Conservation (phyloP, 768 basidiomycete genomes). For the Phaffia australis region DNA sequence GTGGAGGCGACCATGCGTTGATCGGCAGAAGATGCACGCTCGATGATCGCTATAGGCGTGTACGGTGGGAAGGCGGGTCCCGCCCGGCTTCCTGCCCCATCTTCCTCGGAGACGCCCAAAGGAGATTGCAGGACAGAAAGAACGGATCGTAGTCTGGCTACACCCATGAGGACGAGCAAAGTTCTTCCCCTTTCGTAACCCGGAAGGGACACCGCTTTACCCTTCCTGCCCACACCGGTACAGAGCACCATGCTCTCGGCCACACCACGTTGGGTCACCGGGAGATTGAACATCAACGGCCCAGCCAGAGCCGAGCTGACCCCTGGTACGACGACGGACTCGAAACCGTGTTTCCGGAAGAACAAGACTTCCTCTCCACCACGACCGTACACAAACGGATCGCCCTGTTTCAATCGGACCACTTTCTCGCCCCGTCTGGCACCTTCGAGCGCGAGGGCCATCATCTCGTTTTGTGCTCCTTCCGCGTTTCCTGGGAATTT, state of each 20-base stretch:
- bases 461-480: slow-evolving; percentile 85
- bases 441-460: slow-evolving; percentile 77
- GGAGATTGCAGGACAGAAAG: slow-evolving; percentile 48
- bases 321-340: slow-evolving; percentile 76
- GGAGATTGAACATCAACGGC: slow-evolving; percentile 79
- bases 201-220: slow-evolving; percentile 71
- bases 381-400: slow-evolving; percentile 87
- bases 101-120: slow-evolving; percentile 22
- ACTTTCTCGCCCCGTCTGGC: slow-evolving; percentile 71
- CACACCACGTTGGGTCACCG: slow-evolving; percentile 89
- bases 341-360: slow-evolving; percentile 76
- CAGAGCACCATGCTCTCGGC: slow-evolving; percentile 81
- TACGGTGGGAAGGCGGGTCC: slow-evolving; percentile 59
- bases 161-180: slow-evolving; percentile 84
- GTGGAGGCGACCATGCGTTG: slow-evolving; percentile 76
- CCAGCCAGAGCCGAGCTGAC: slow-evolving; percentile 81
- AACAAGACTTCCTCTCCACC: slow-evolving; percentile 89
- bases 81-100: slow-evolving; percentile 40
- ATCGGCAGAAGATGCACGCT: slow-evolving; percentile 87
- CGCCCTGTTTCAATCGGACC: slow-evolving; percentile 91
- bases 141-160: slow-evolving; percentile 68
- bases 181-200: slow-evolving; percentile 74
- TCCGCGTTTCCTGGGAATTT: slow-evolving; percentile 98
- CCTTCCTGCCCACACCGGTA: slow-evolving; percentile 82
- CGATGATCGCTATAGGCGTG: slow-evolving; percentile 82